Conservation (phyloP, 768 basidiomycete species). For the Boletus coccyginus region DNA sequence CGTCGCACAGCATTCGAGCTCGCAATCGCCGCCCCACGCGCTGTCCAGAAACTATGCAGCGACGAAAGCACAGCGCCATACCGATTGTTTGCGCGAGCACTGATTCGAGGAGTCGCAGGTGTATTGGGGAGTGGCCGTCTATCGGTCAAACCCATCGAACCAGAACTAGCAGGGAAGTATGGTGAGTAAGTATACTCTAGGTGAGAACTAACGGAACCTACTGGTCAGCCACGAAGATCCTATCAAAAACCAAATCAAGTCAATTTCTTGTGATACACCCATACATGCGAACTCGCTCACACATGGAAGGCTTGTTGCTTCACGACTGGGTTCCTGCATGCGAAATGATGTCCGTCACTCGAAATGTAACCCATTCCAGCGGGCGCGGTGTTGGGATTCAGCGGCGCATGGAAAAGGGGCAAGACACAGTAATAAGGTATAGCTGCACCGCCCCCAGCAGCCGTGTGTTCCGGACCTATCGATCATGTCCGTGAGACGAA, state of each 20-base stretch:
- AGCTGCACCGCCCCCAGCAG: conserved; percentile 34
- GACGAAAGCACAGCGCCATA: conserved; percentile 60
- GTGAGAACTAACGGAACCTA: conserved; percentile 9
- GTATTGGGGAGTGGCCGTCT: conserved; percentile 43
- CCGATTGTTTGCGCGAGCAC: conserved; percentile 40
- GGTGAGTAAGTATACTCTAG: not conserved
- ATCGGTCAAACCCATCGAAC: conserved; percentile 47
- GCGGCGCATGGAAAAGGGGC: conserved; percentile 49
- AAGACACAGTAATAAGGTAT: conserved; percentile 54
- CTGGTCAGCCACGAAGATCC: conserved; percentile 57
- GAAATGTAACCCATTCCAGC: conserved; percentile 48
- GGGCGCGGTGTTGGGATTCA: conserved; percentile 25
- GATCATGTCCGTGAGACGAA: not conserved
- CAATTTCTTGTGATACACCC: not conserved
- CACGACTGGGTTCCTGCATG: conserved; percentile 51
- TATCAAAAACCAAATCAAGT: conserved; percentile 14
- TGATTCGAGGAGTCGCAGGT: conserved; percentile 40
- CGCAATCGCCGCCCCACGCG: conserved; percentile 41
- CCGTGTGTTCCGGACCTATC: conserved; percentile 50
- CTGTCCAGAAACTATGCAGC: conserved; percentile 53
- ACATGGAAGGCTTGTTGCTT: conserved; percentile 59
- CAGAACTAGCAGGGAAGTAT: conserved; percentile 36
- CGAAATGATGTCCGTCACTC: conserved; percentile 53
- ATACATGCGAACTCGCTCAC: conserved; percentile 32
- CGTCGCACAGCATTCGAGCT: conserved; percentile 32